These are phyloP conservation scores for Yamadazyma blattariae DNA, from an alignment of 1,139 yeast genomes.

Conservation along the genomic window DNA sequence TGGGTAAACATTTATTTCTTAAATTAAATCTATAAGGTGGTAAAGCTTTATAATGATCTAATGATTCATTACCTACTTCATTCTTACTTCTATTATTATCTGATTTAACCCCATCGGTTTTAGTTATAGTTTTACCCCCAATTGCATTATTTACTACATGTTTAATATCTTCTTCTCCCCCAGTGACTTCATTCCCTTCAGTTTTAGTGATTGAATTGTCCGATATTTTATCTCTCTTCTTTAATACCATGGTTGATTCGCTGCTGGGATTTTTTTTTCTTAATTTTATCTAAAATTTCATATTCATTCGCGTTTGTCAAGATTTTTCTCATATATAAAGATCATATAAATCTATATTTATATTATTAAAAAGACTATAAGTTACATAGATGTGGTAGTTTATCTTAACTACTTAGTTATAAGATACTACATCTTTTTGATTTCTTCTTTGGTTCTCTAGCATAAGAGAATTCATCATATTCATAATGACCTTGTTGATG, in stretches of 20 bases:
- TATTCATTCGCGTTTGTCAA: no score
- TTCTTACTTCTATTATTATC: conserved; percentile 2
- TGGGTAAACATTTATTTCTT: conserved; percentile 55
- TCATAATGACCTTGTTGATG: conserved; percentile 22
- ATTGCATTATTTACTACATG: no score
- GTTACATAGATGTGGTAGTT: no score
- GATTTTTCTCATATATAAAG: no score
- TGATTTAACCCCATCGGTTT: conserved; percentile 1
- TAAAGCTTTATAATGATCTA: conserved; percentile 64
- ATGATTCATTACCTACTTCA: conserved; percentile 75
- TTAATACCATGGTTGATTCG: neutral
- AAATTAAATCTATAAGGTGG: conserved; percentile 57
- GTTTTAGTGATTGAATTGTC: neutral
- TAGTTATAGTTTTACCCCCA: no score
- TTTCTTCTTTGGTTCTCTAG: conserved; percentile 31
- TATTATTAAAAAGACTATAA: no score
- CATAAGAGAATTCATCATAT: conserved; percentile 44
- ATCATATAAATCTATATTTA: no score
- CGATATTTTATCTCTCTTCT: neutral
- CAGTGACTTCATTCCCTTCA: neutral
- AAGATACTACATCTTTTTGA: conserved; percentile 33
- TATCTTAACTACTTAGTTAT: no score
- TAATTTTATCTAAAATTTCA: no score
- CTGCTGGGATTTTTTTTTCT: no score
- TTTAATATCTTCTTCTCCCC: neutral